Conservation (phyloP, 2,329 filamentous ascomycete species). For the Talaromyces sp. region DNA sequence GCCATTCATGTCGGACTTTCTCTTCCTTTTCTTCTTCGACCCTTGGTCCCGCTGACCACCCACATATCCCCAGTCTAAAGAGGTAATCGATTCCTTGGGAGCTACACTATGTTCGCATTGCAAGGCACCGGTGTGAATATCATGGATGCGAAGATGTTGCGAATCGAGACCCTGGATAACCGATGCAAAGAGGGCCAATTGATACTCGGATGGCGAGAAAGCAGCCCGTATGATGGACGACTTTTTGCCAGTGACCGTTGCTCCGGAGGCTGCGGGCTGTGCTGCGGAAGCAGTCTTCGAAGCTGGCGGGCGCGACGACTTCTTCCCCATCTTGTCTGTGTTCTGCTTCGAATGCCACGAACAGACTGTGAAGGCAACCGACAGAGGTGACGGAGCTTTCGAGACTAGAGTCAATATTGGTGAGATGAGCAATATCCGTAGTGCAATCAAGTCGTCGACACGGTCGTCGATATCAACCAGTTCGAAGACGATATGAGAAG, state of each 20-base stretch:
- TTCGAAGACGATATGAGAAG: slow-evolving; percentile 21
- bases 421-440: neutral
- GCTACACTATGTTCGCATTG: slow-evolving; percentile 49
- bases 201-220: slow-evolving; percentile 50
- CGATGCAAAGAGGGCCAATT: slow-evolving; percentile 52
- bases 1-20: slow-evolving; percentile 42
- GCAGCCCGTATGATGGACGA: slow-evolving; percentile 49
- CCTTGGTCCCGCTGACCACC: slow-evolving; percentile 35
- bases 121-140: slow-evolving; percentile 48
- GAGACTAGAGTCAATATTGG: slow-evolving; percentile 12
- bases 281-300: slow-evolving; percentile 45
- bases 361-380: slow-evolving; percentile 4
- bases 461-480: slow-evolving; percentile 5
- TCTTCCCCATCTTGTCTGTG: slow-evolving; percentile 43
- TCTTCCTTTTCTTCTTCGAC: slow-evolving; percentile 52
- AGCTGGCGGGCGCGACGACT: slow-evolving; percentile 40
- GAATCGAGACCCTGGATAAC: slow-evolving; percentile 52
- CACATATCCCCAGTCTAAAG: slow-evolving; percentile 50
- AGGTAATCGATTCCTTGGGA: slow-evolving; percentile 47
- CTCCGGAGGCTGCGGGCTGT: slow-evolving; percentile 34
- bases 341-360: slow-evolving; percentile 1
- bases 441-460: slow-evolving; percentile 3
- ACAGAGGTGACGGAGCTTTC: neutral
- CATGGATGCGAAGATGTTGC: slow-evolving; percentile 52
- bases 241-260: slow-evolving; percentile 39